Evolutionary conservation across 345 rosid species (phyloP), one percentile per base, ranked within the genome.

Genomic region (Bruguiera sexangula): DNA sequence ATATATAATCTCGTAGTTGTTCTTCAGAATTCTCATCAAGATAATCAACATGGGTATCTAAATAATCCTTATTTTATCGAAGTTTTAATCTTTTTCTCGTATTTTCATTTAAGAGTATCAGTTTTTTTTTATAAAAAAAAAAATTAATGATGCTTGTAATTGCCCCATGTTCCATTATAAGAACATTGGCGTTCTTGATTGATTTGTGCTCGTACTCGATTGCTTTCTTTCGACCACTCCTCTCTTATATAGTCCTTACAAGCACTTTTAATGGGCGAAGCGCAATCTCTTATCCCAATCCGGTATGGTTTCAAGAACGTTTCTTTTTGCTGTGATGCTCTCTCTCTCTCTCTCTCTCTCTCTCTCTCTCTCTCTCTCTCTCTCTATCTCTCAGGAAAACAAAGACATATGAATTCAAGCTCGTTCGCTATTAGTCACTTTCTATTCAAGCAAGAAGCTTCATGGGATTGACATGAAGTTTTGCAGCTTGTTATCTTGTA

Each of bases 371-470:
- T 7, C 9, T 7, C 9, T 32, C 36, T 32, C 36, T 32, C 36
- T 32, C 36, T 32, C 34, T 32, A 7, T 32, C 34, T 32, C 34
- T 32, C 36, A 9, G 2, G 50, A 15, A 43, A 43, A 43, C 4
- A 3, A 43, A 43, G 18, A 56, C 10, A 36, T 11, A 1, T n/a
- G 18, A 31, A 50, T 52, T 24, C 37, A 15, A 60, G 27, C 34
- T 18, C 61, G 10, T 60, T 19, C 2, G 34, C 32, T 60, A 26
- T 51, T 34, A 18, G 52, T 48, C 19, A 10, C 74, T 69, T 69
- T n/a, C 19, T 24, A 54, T 64, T 64, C 54, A 73, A 65, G 74
- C 65, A 65, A 72, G 31, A 66, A 52, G 67, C 72, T 24, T 5
- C 48, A 21, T 22, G 24, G 59, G 27, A 55, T 22, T 55, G 59